phyloP scores from a whole-genome alignment of 495 filamentous ascomycete genomes.

The Beverwykella pulmonaria region DNA sequence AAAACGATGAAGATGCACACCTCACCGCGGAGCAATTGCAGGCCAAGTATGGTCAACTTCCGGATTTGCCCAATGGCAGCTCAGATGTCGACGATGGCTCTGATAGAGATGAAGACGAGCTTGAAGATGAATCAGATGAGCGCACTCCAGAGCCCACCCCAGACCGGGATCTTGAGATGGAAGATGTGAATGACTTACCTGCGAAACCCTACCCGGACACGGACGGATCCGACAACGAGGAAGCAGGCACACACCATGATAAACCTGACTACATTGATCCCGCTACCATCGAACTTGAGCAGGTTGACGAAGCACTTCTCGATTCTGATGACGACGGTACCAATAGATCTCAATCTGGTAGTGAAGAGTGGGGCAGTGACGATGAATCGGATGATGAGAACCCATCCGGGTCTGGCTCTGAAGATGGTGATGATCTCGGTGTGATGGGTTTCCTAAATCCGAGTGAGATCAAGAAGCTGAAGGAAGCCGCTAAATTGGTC shows the following conservation, averaged over 20 bases:
- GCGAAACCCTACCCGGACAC: slow-evolving; percentile 18
- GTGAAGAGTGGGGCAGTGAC: slow-evolving; percentile 32
- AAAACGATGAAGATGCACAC: slow-evolving; percentile 36
- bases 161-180: slow-evolving; percentile 29
- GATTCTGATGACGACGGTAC: slow-evolving; percentile 33
- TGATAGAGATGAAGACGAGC: slow-evolving; percentile 63
- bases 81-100: slow-evolving; percentile 69
- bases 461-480: slow-evolving; percentile 36
- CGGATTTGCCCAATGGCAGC: slow-evolving; percentile 43
- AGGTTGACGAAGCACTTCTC: slow-evolving; percentile 66
- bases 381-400: slow-evolving; percentile 24
- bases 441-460: slow-evolving; percentile 28
- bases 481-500: slow-evolving; percentile 22
- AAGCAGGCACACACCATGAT: slow-evolving; percentile 38
- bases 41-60: slow-evolving; percentile 33
- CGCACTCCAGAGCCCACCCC: slow-evolving; percentile 22
- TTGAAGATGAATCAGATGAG: slow-evolving; percentile 41
- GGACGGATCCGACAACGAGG: slow-evolving; percentile 24
- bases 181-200: slow-evolving; percentile 22
- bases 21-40: slow-evolving; percentile 32
- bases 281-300: slow-evolving; percentile 56
- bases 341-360: slow-evolving; percentile 25
- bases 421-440: slow-evolving; percentile 28
- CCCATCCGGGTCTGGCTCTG: slow-evolving; percentile 35
- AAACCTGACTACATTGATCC: slow-evolving; percentile 36